Percentiles rank a stretch among this genome's conserved stretches.
These are phyloP conservation scores for Adansonia grandidieri DNA, from an alignment of 441 rosid species.

Conservation along the genomic window DNA sequence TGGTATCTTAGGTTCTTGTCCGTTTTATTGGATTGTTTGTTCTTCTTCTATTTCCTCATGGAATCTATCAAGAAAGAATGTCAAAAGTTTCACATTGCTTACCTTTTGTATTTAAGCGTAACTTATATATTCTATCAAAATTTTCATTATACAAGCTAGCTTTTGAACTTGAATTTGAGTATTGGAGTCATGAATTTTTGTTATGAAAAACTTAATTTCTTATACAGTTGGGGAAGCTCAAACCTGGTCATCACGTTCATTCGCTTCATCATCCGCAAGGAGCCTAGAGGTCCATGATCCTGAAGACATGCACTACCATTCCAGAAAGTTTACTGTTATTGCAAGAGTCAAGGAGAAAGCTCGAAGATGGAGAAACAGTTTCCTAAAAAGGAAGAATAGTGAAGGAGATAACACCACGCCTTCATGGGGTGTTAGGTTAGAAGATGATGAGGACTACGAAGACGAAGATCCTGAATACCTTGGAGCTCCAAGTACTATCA, in stretches of 20 bases:
- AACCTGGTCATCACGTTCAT: constrained; percentile 36
- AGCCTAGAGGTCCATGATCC: constrained; percentile 38
- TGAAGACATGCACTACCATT: constrained; percentile 54
- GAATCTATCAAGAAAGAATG: too few relatives aligned
- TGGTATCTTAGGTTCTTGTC: too few relatives aligned
- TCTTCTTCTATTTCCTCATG: too few relatives aligned
- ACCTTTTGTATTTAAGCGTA: too few relatives aligned
- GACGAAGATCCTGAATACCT: constrained; percentile 62
- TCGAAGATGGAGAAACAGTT: constrained; percentile 47
- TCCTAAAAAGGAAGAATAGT: constrained; percentile 52
- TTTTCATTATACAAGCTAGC: neutral
- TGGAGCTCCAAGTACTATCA: constrained; percentile 65
- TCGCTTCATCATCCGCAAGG: neutral
- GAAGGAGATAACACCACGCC: constrained; percentile 42
- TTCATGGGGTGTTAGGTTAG: constrained; percentile 41
- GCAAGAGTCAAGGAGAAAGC: constrained; percentile 66
- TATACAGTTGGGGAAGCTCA: constrained; percentile 46
- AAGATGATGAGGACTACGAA: constrained; percentile 41
- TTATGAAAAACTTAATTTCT: neutral
- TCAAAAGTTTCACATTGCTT: too few relatives aligned
- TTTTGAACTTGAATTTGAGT: neutral
- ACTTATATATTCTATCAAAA: too few relatives aligned
- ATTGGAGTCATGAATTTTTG: neutral
- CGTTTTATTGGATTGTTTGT: too few relatives aligned
- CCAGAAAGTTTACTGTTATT: constrained; percentile 60